Conservation (phyloP, 225 moss, liverwort and hornwort species). For the Physcomitrellopsis africana region DNA sequence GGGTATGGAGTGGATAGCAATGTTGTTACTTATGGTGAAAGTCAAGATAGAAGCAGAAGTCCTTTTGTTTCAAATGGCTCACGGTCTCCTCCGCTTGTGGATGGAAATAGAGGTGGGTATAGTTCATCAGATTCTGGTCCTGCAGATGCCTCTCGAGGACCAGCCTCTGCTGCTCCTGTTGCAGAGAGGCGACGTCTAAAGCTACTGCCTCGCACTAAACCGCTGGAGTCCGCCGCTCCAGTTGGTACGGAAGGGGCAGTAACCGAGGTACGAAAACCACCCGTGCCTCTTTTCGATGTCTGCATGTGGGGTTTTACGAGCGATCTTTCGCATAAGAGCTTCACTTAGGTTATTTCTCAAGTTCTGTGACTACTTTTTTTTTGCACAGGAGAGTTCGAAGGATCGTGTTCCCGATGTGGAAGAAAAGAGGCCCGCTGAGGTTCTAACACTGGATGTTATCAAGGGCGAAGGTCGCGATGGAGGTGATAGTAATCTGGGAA, state of each 20-base stretch:
- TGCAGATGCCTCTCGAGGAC: conserved; percentile 47
- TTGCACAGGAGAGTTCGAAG: conserved; percentile 53
- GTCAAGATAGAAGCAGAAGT: conserved; percentile 56
- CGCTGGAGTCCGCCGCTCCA: conserved; percentile 56
- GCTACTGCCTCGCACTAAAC: conserved; percentile 90
- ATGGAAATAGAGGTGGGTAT: conserved; percentile 51
- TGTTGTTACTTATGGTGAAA: conserved; percentile 37
- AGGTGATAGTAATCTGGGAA: conserved; percentile 40
- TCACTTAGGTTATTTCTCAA: conserved; percentile 6
- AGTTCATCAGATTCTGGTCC: conserved; percentile 56
- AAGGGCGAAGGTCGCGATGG: conserved; percentile 46
- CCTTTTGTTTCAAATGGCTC: conserved; percentile 61
- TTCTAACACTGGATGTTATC: conserved; percentile 52
- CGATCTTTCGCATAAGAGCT: not conserved
- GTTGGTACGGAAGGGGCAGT: conserved; percentile 44
- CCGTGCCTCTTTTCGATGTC: not conserved
- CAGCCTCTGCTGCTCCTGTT: conserved; percentile 27
- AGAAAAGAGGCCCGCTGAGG: conserved; percentile 69
- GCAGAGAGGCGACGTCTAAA: conserved; percentile 89
- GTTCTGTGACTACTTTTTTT: conserved; percentile 1
- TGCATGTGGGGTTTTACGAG: not conserved
- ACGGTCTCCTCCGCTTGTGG: conserved; percentile 57
- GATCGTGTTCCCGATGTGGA: conserved; percentile 50
- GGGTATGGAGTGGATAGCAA: conserved; percentile 44
- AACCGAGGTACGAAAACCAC: conserved; percentile 49